A percentile compares a stretch with the other conserved stretches of the same genome.
Evolutionary conservation across 2,329 filamentous ascomycete genomes (phyloP).

Genomic region (Aureobasidium mangrovei): DNA sequence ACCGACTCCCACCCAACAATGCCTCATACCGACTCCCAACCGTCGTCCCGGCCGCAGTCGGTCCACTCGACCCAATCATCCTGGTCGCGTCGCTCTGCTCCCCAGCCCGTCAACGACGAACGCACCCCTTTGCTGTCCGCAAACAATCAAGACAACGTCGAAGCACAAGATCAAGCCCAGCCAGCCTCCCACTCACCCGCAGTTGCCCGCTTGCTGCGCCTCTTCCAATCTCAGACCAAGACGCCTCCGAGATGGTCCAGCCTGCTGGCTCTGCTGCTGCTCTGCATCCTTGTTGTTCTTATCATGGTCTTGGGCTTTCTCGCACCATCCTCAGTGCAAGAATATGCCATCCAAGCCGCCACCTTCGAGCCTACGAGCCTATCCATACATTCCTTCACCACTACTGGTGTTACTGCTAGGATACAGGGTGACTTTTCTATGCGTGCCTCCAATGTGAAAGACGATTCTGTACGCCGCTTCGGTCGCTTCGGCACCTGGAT

Average conservation of each 20-base stretch:
- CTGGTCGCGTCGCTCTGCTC: slow-evolving; percentile 24
- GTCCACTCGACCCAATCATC: slow-evolving; percentile 20
- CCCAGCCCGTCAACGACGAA: slow-evolving; percentile 29
- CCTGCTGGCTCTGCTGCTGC: slow-evolving; percentile 58
- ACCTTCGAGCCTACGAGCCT: slow-evolving; percentile 76
- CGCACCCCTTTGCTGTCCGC: slow-evolving; percentile 31
- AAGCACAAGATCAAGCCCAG: slow-evolving; percentile 10
- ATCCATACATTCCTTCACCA: slow-evolving; percentile 76
- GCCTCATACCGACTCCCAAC: neutral
- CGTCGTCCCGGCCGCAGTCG: slow-evolving; percentile 31
- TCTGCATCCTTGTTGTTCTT: slow-evolving; percentile 54
- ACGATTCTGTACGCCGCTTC: slow-evolving; percentile 61
- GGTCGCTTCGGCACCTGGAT: slow-evolving; percentile 75
- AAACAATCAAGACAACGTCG: slow-evolving; percentile 17
- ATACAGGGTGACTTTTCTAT: slow-evolving; percentile 75
- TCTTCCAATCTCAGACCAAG: slow-evolving; percentile 27
- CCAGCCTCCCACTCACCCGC: slow-evolving; percentile 23
- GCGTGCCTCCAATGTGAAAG: slow-evolving; percentile 66
- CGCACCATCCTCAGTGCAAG: slow-evolving; percentile 67
- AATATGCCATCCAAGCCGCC: slow-evolving; percentile 76
- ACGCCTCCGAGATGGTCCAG: slow-evolving; percentile 59
- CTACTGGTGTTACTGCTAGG: slow-evolving; percentile 66
- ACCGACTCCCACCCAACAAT: neutral
- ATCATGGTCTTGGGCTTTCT: slow-evolving; percentile 77
- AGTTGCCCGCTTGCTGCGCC: slow-evolving; percentile 29